A percentile compares a stretch with the other conserved stretches of the same genome.
phyloP scores from a whole-genome alignment of 2,329 filamentous ascomycete genomes.

The Didymella lethalis region DNA sequence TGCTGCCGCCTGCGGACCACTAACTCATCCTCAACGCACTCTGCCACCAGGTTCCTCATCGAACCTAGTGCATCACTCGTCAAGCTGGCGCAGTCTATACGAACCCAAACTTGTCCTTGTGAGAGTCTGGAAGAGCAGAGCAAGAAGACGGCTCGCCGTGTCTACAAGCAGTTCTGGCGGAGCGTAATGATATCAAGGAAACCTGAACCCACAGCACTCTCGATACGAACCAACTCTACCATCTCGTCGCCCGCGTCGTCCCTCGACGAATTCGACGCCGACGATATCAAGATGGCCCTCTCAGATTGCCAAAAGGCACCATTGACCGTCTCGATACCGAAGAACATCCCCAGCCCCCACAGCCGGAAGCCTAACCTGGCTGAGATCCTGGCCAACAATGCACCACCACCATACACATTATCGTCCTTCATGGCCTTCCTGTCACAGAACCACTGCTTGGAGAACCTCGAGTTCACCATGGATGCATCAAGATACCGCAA shows the following conservation, averaged over 20 bases:
- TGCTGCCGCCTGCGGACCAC: slow-evolving; percentile 36
- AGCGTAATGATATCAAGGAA: slow-evolving; percentile 50
- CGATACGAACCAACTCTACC: slow-evolving; percentile 46
- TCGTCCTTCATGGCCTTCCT: slow-evolving; percentile 95
- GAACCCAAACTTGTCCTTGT: slow-evolving; percentile 44
- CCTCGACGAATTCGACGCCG: slow-evolving; percentile 49
- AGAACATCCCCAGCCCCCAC: slow-evolving; percentile 56
- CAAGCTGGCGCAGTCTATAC: slow-evolving; percentile 51
- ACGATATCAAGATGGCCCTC: slow-evolving; percentile 60
- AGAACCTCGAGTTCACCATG: slow-evolving; percentile 96
- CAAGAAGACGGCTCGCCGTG: slow-evolving; percentile 43
- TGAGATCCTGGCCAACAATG: slow-evolving; percentile 87
- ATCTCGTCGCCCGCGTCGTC: slow-evolving; percentile 46
- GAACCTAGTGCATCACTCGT: slow-evolving; percentile 46
- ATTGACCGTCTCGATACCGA: slow-evolving; percentile 60
- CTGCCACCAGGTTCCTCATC: slow-evolving; percentile 42
- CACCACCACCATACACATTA: slow-evolving; percentile 87
- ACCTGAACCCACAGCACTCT: slow-evolving; percentile 36
- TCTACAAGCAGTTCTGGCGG: slow-evolving; percentile 50
- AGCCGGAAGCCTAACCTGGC: slow-evolving; percentile 75
- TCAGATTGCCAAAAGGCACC: slow-evolving; percentile 56
- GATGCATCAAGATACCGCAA: slow-evolving; percentile 86
- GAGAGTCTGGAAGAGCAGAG: slow-evolving; percentile 45
- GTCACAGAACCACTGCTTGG: slow-evolving; percentile 95
- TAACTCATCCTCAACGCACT: slow-evolving; percentile 30